Evolutionary conservation across 2,329 filamentous ascomycete genomes (phyloP).

Genomic region (Trichophyton equinum): DNA sequence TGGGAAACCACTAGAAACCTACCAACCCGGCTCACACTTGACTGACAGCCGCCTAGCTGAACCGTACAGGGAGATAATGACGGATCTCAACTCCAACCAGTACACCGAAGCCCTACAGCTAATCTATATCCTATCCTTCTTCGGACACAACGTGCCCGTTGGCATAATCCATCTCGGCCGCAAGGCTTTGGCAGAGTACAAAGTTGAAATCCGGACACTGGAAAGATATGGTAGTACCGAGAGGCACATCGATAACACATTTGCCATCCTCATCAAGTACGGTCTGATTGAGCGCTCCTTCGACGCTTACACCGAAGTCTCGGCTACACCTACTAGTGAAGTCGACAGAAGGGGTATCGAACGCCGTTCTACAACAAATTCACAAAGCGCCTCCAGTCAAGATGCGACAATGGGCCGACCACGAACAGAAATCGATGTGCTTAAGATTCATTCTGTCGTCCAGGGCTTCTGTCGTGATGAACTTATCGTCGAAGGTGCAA

Average conservation of each 20-base stretch:
- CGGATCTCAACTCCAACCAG: constrained; percentile 30
- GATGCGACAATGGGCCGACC: constrained; percentile 24
- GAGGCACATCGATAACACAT: constrained; percentile 34
- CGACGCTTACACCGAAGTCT: constrained; percentile 20
- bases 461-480: constrained; percentile 38
- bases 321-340: constrained; percentile 8
- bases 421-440: constrained; percentile 29
- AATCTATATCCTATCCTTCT: constrained; percentile 53
- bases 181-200: constrained; percentile 18
- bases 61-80: constrained; percentile 37
- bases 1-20: constrained; percentile 49
- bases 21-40: constrained; percentile 43
- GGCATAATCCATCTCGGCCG: constrained; percentile 49
- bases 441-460: constrained; percentile 38
- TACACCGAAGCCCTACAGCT: constrained; percentile 49
- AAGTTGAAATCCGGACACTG: constrained; percentile 19
- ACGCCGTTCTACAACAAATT: constrained; percentile 16
- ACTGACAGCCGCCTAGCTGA: constrained; percentile 43
- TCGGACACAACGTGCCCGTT: constrained; percentile 52
- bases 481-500: constrained; percentile 25
- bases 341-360: constrained; percentile 12
- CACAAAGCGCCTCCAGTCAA: constrained; percentile 23
- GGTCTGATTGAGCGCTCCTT: constrained; percentile 34
- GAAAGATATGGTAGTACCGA: constrained; percentile 17
- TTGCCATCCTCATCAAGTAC: constrained; percentile 34